A percentile compares a stretch with the other conserved stretches of the same genome.
Evolutionary conservation across 371 early-diverging fungal genomes (phyloP).

Genomic region (Circinella minor): DNA sequence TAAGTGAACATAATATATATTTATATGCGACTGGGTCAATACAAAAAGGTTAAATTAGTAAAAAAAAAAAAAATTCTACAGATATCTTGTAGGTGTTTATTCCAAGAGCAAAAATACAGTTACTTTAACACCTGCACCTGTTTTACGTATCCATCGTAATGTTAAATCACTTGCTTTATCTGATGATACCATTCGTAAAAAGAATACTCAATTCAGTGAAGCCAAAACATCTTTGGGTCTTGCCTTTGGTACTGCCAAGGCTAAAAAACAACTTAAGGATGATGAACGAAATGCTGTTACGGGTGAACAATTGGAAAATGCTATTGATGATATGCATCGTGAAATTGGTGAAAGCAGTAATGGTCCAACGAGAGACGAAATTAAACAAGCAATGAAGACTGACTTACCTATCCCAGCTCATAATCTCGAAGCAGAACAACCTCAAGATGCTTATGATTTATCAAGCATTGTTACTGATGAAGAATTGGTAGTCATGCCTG

Average conservation of each 20-base stretch:
- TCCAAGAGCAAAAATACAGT: constrained; percentile 67
- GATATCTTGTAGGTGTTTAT: constrained; percentile 81
- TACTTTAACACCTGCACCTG: constrained; percentile 68
- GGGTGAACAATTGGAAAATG: constrained; percentile 57
- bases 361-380: constrained; percentile 53
- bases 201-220: constrained; percentile 22
- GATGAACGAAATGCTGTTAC: constrained; percentile 83
- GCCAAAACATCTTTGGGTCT: constrained; percentile 83
- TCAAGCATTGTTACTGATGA: constrained; percentile 67
- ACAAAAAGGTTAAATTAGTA: too few species aligned
- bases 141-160: constrained; percentile 66
- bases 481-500: constrained; percentile 40
- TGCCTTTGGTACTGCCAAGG: constrained; percentile 91
- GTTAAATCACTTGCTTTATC: constrained; percentile 65
- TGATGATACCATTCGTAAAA: constrained; percentile 21
- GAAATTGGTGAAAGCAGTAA: constrained; percentile 60
- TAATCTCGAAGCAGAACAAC: constrained; percentile 65
- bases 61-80: constrained; percentile 26
- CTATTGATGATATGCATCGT: constrained; percentile 59
- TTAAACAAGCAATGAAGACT: constrained; percentile 54
- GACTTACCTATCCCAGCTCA: constrained; percentile 76
- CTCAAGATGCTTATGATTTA: constrained; percentile 77
- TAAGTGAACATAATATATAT: constrained; percentile 27
- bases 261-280: constrained; percentile 76
- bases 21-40: too few species aligned